Conservation (phyloP, 176 grass and related monocot genomes). For the Saccharum spontaneum region DNA sequence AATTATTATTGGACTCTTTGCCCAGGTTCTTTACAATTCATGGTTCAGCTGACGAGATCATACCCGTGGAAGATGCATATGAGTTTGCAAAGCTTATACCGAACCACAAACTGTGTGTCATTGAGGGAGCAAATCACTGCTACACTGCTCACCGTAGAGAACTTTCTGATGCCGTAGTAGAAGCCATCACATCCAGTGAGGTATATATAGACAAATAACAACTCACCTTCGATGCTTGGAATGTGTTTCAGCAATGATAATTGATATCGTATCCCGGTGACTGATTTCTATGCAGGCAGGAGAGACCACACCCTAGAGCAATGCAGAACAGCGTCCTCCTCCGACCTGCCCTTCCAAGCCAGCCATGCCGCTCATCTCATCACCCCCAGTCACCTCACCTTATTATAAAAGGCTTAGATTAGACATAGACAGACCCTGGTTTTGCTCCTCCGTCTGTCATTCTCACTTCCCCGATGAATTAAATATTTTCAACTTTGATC, state of each 20-base stretch:
- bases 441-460: background rate
- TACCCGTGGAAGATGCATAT: conserved; percentile 78
- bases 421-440: background rate
- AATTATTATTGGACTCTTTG: background rate
- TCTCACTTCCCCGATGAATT: background rate
- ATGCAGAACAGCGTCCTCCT: background rate
- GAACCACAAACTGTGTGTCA: conserved; percentile 69
- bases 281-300: conserved; percentile 11
- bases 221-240: background rate
- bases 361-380: background rate
- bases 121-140: conserved; percentile 85
- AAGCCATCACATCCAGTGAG: conserved; percentile 47
- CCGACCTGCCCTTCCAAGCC: background rate
- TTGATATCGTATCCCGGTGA: background rate
- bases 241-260: background rate
- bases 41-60: conserved; percentile 70
- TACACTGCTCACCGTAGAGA: conserved; percentile 70
- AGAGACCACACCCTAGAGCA: background rate
- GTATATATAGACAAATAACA: conserved; percentile 17
- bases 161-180: conserved; percentile 52
- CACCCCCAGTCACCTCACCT: background rate
- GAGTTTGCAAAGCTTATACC: conserved; percentile 80
- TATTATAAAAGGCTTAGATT: background rate
- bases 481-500: background rate
- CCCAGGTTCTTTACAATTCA: conserved; percentile 79